Base-by-base conservation (phyloP, 805 yeast genomes). In the Pichia occidentalis region DNA sequence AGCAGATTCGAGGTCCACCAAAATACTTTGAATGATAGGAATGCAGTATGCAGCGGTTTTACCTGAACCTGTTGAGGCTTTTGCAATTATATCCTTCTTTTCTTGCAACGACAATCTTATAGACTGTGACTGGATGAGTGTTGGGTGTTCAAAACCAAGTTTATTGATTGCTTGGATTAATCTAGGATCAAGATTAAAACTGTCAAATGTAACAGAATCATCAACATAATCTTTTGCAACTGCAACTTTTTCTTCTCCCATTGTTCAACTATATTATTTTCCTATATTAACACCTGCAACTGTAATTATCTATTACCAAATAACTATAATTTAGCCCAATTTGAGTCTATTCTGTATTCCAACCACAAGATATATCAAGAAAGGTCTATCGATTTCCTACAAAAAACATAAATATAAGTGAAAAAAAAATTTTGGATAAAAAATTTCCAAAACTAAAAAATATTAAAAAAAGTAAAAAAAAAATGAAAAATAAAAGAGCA, bases 11-110 rank as follows among this genome's bases (percentile, higher is more conserved):
- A 50, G 63, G 29, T 63, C 65, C 17, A 67, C 63, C 42, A 90
- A 64, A 28, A 92, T 73, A 28, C 77, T 71, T 58, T 92, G 95
- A 28, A 92, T 59, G 13, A 92, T 80, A 6, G 98, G 98, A 34
- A 90, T 72, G 46, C 81, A 63, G 56, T 90, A 90, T 1, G 97
- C 95, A 9, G 85, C 84, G 0, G 97, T 90, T 60, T 90, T 90
- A 47, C 97, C 97, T 7, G 95, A 83, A 4, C 98, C 98, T 0
- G 98, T 90, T 19, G 85, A 77, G 6, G 97, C 96, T 56, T 84
- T 80, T 26, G 97, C 97, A 32, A 90, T 81, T 46, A 90, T 82
- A 57, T 90, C 97, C 64, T 87, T 80, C 55, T 81, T 84, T 49
- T 90, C 92, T 47, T 85, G 83, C 37, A 92, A 63, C 1, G 98